Conservation (phyloP, 176 grass and related monocot species). For the Coix lacrymajobi region DNA sequence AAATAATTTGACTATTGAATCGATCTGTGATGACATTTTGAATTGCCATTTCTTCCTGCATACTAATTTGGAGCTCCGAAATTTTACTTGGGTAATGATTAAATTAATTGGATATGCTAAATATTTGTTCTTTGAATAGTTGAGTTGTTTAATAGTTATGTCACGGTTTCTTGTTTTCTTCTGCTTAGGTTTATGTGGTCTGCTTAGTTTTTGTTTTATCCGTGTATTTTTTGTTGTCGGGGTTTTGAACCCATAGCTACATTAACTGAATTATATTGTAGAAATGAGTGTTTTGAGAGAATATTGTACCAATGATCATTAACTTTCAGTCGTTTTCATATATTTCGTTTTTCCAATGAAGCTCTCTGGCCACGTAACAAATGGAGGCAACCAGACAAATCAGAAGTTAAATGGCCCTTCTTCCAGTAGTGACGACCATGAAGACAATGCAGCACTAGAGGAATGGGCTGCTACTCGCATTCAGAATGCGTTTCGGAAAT, state of each 20-base stretch:
- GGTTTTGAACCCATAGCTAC: background rate
- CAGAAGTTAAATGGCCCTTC: constrained; percentile 48
- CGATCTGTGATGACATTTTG: background rate
- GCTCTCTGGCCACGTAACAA: constrained; percentile 33
- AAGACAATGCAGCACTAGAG: constrained; percentile 47
- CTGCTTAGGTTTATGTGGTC: background rate
- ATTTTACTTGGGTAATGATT: background rate
- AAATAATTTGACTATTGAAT: background rate
- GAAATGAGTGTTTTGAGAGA: background rate
- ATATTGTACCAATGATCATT: background rate
- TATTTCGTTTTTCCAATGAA: constrained; percentile 22
- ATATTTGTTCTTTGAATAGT: background rate
- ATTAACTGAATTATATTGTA: background rate
- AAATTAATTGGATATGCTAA: background rate
- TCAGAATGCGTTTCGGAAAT: constrained; percentile 65
- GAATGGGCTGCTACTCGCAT: constrained; percentile 73
- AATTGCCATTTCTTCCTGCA: background rate
- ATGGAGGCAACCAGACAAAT: constrained; percentile 41
- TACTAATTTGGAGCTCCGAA: background rate
- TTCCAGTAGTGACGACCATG: constrained; percentile 61
- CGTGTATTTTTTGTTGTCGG: background rate
- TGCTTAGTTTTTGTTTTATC: background rate
- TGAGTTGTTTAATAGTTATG: constrained; percentile 11
- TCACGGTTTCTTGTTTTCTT: background rate
- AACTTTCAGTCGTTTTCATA: constrained; percentile 5